Evolutionary conservation across 331 rosid species (phyloP).

Genomic region (Malus hybrid): DNA sequence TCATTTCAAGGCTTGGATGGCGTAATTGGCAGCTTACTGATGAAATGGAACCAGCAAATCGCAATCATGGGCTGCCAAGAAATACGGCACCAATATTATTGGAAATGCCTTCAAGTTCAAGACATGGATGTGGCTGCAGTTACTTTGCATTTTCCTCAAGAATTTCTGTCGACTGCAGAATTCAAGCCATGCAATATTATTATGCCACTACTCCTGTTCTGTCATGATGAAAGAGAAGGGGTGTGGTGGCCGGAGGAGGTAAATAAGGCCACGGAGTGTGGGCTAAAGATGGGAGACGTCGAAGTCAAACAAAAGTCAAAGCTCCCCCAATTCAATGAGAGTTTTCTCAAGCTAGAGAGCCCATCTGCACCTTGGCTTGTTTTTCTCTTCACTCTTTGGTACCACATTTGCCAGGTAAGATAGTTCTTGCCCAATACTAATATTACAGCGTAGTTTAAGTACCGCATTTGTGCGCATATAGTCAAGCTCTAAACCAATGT

Average conservation of each 20-base stretch:
- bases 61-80: constrained; percentile 2
- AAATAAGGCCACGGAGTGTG: background rate
- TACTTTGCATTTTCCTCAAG: background rate
- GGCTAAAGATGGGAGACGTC: background rate
- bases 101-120: background rate
- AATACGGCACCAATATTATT: background rate
- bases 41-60: background rate
- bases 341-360: background rate
- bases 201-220: background rate
- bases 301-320: background rate
- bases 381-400: constrained; percentile 6
- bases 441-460: too few species aligned
- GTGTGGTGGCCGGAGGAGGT: background rate
- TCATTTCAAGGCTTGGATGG: background rate
- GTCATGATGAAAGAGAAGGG: background rate
- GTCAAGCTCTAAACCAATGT: background rate
- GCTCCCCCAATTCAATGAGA: background rate
- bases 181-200: background rate
- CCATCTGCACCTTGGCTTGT: background rate
- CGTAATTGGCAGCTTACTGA: background rate
- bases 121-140: background rate
- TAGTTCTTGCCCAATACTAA: too few species aligned
- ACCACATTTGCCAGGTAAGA: constrained; percentile 17
- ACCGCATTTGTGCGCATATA: too few species aligned
- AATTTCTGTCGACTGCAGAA: background rate